phyloP scores from a whole-genome alignment of 2,329 filamentous ascomycete species.

The Monosporascus sp. region DNA sequence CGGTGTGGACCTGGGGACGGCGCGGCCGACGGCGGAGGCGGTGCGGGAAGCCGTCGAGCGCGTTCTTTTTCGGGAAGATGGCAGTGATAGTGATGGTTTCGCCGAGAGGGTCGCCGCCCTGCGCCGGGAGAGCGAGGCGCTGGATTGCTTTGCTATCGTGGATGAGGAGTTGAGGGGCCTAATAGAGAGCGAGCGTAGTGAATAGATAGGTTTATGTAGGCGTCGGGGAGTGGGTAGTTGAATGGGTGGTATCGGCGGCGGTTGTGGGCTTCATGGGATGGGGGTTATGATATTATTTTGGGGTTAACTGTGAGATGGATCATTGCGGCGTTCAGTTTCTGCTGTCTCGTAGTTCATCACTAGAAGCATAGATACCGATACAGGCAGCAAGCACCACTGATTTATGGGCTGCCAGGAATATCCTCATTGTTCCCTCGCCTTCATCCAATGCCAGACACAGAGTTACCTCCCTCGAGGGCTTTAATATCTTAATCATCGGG shows the following conservation, averaged over 20 bases:
- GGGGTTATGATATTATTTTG: too few relatives aligned
- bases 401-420: too few relatives aligned
- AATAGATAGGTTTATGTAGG: not conserved
- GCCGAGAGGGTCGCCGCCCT: slow-evolving; percentile 17
- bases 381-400: too few relatives aligned
- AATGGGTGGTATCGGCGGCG: not conserved
- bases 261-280: too few relatives aligned
- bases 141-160: slow-evolving; percentile 25
- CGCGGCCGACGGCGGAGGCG: slow-evolving; percentile 19
- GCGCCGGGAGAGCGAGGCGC: slow-evolving; percentile 20
- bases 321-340: not conserved
- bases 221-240: not conserved
- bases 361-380: too few relatives aligned
- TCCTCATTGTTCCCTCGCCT: too few relatives aligned
- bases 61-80: slow-evolving; percentile 16
- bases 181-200: not conserved
- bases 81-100: slow-evolving; percentile 9
- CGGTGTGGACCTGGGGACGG: slow-evolving; percentile 26
- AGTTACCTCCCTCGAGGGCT: too few relatives aligned
- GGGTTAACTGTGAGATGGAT: too few relatives aligned
- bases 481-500: too few relatives aligned
- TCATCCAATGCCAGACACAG: too few relatives aligned
- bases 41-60: slow-evolving; percentile 23
- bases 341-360: too few relatives aligned
- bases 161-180: slow-evolving; percentile 18